These are phyloP conservation scores for Sungouiella blattae DNA, from an alignment of 805 yeast genomes.

Conservation along the genomic window DNA sequence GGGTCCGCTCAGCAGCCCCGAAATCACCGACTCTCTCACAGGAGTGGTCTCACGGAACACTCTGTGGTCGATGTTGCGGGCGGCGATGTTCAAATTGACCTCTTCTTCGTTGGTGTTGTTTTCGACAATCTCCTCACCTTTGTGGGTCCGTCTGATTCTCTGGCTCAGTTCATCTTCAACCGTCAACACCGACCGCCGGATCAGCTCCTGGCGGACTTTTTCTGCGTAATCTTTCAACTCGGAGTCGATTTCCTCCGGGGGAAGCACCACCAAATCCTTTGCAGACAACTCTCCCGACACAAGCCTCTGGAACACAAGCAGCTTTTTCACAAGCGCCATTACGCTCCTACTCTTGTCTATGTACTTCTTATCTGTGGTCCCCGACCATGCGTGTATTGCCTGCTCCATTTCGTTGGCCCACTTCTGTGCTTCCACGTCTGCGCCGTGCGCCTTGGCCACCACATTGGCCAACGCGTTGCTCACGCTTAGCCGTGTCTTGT, in stretches of 20 bases:
- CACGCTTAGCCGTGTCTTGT: constrained; percentile 47
- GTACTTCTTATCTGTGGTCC: constrained; percentile 42
- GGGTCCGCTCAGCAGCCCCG: neutral
- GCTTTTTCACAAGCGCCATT: constrained; percentile 60
- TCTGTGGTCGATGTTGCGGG: constrained; percentile 36
- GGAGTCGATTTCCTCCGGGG: constrained; percentile 78
- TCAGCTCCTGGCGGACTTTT: constrained; percentile 64
- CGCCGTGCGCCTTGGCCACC: constrained; percentile 28
- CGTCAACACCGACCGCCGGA: constrained; percentile 65
- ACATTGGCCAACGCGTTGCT: constrained; percentile 48
- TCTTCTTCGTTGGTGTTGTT: constrained; percentile 23
- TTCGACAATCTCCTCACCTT: constrained; percentile 83
- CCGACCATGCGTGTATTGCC: constrained; percentile 39
- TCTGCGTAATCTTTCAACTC: constrained; percentile 69
- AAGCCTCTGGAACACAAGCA: constrained; percentile 54
- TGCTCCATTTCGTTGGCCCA: constrained; percentile 54
- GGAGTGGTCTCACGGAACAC: constrained; percentile 19
- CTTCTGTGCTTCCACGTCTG: constrained; percentile 32
- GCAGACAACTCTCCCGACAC: constrained; percentile 52
- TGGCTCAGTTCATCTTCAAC: constrained; percentile 50
- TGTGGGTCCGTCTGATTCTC: constrained; percentile 74
- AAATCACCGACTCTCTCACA: neutral
- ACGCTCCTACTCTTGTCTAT: constrained; percentile 67
- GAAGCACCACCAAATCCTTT: constrained; percentile 56
- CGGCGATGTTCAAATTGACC: constrained; percentile 24